Evolutionary conservation across 768 basidiomycete genomes (phyloP).

Genomic region (Rhodotorula graminis): DNA sequence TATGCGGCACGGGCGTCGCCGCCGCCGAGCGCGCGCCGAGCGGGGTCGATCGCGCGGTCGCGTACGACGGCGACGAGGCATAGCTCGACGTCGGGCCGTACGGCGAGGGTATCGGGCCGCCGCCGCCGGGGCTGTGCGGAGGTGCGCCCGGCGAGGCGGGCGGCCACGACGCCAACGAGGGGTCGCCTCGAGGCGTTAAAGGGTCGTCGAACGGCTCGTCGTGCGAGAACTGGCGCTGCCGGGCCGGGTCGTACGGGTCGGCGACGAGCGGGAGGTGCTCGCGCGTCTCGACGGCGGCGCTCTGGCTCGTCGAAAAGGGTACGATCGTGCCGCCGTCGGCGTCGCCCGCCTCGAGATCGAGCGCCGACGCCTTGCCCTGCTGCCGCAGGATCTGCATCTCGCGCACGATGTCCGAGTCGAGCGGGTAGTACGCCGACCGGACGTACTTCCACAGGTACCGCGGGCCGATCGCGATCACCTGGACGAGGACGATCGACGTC

Average conservation of each 20-base stretch:
- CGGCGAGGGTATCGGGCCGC: conserved; percentile 13
- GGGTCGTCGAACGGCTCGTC: conserved; percentile 5
- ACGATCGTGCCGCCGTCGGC: not conserved
- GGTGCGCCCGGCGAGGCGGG: not conserved
- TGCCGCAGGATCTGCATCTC: conserved; percentile 51
- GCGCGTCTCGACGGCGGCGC: not conserved
- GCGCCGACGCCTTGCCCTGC: not conserved
- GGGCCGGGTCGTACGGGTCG: not conserved
- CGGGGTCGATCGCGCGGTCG: not conserved
- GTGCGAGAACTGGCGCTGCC: conserved; percentile 1
- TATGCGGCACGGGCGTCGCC: conserved; percentile 1
- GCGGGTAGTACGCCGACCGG: conserved; percentile 64
- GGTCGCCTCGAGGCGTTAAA: not conserved
- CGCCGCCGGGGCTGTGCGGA: not conserved
- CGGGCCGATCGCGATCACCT: conserved; percentile 69
- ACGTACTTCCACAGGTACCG: conserved; percentile 72
- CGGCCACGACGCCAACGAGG: not conserved
- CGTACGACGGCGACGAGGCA: conserved; percentile 1
- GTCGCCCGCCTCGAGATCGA: conserved; percentile 12
- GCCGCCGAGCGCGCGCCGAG: not conserved
- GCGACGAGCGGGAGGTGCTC: not conserved
- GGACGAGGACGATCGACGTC: conserved; percentile 67
- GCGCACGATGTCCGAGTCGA: conserved; percentile 83
- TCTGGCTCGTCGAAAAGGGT: not conserved
- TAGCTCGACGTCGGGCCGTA: conserved; percentile 24